Evolutionary conservation across 2,329 filamentous ascomycete genomes (phyloP).

Genomic region (Aphanocladium album): DNA sequence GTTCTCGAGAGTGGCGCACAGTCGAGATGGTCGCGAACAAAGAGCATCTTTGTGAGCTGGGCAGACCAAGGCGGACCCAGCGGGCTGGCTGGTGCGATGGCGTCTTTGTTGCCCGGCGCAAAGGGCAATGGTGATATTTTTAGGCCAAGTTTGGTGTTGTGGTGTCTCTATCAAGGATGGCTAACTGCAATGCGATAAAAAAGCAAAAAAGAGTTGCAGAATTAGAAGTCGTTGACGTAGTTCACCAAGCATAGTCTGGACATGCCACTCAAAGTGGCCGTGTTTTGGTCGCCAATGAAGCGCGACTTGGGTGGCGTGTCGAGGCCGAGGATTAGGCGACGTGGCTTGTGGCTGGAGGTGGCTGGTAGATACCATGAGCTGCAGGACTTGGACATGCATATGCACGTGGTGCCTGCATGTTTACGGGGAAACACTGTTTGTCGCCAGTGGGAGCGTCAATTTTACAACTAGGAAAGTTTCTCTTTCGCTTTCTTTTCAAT

Average conservation of each 20-base stretch:
- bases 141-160: background rate
- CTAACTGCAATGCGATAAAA: background rate
- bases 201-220: background rate
- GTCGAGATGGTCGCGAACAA: slow-evolving; percentile 19
- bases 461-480: background rate
- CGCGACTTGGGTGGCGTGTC: slow-evolving; percentile 14
- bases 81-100: background rate
- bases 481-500: background rate
- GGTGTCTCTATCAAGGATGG: background rate
- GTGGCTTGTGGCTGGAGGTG: background rate
- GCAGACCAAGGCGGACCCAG: slow-evolving; percentile 7
- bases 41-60: slow-evolving; percentile 21
- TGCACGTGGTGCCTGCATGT: background rate
- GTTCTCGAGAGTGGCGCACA: slow-evolving; percentile 1
- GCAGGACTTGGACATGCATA: background rate
- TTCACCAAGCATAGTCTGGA: background rate
- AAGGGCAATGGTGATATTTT: background rate
- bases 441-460: background rate
- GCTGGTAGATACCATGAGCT: background rate
- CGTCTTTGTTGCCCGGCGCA: background rate
- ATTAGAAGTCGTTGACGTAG: background rate
- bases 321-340: slow-evolving; percentile 18
- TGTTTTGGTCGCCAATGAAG: slow-evolving; percentile 14
- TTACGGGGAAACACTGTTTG: background rate
- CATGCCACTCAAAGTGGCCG: background rate